Evolutionary conservation across 495 filamentous ascomycete species (phyloP), one percentile per base, ranked within the genome.

Genomic region (Collariella sp.): DNA sequence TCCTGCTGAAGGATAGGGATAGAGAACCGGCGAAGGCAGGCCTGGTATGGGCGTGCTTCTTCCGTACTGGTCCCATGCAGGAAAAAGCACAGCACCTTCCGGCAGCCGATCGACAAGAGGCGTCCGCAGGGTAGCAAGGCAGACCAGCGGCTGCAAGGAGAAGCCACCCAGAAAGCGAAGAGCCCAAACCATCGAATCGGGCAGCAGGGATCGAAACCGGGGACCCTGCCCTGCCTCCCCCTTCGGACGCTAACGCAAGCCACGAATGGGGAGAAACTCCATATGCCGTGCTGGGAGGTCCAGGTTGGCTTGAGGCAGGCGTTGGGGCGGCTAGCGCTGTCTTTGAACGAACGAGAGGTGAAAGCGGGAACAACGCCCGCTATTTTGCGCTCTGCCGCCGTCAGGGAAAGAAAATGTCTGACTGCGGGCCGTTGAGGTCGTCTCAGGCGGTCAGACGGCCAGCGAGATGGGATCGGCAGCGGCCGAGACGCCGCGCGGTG

Each of bases 391-490:
- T 11, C 7, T 39, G 16, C 34, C 16, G 48, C 23, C n/a, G 34
- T 24, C 53, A 36, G 33, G 33, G 40, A 18, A 15, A 18, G 38
- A 18, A 43, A 39, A 54, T 59, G 57, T 59, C 51, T 59, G 51
- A 55, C 52, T 10, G 31, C 46, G 52, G 56, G 46, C 52, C 52
- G 52, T 60, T 60, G 57, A 56, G 57, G 55, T 55, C 42, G 52
- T 54, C 52, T 52, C 52, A 55, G 46, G 44, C 45, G 29, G 38
- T 49, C 53, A 50, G 45, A 34, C 46, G 45, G 45, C 41, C 41
- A 38, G 47, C 23, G 35, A 41, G 42, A 51, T 41, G 46, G 20
- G 51, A 55, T 59, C 46, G 51, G 39, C 45, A 54, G 23, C 34
- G 23, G 40, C 56, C 46, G 54, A 26, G 54, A 34, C 54, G 54